Evolutionary conservation across 805 yeast genomes (phyloP), one percentile per base, ranked within the genome.

Genomic region (Metschnikowia matae): DNA sequence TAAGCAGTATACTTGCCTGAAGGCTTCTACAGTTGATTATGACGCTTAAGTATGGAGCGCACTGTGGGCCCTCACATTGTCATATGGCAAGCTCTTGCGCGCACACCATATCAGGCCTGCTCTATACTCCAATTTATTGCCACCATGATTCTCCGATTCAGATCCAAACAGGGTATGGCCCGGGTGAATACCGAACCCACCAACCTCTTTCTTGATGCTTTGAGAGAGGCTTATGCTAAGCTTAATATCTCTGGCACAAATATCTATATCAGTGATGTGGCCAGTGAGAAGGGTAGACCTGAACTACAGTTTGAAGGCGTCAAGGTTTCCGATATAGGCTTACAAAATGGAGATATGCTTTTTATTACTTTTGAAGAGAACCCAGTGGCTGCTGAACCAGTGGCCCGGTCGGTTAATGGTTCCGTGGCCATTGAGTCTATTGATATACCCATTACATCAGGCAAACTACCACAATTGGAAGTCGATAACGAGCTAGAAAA

Each of bases 141-240:
- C 45, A 50, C 44, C 38, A 57, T 55, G 68, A 67, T 71, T 49
- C 62, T 91, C 57, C 70, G 99, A 61, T 89, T 94, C 68, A 79
- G 96, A 62, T 76, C 94, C 29, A 88, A 81, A 61, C 87, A 87
- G 57, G 98, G 98, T 7, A 85, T 83, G 79, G 82, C 81, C 63
- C 78, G 98, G 48, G 77, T 87, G 34, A 64, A 70, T 23, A 81
- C 79, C 29, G 81, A 80, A 23, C 67, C 72, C 3, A 44, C 58
- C 1, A 74, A 73, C 18, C 69, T 70, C 7, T 81, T 87, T 52
- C 62, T 66, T 3, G 56, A 58, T 0, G 79, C 80, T 0, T 55
- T 83, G 23, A 77, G 72, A 23, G 67, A 70, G 44, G 65, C 81
- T 26, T 54, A 56, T 10, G 40, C 44, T 23, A 67, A 71, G 42